Conservation (phyloP, 2,329 filamentous ascomycete genomes). For the Allantophomopsis lycopodina region DNA sequence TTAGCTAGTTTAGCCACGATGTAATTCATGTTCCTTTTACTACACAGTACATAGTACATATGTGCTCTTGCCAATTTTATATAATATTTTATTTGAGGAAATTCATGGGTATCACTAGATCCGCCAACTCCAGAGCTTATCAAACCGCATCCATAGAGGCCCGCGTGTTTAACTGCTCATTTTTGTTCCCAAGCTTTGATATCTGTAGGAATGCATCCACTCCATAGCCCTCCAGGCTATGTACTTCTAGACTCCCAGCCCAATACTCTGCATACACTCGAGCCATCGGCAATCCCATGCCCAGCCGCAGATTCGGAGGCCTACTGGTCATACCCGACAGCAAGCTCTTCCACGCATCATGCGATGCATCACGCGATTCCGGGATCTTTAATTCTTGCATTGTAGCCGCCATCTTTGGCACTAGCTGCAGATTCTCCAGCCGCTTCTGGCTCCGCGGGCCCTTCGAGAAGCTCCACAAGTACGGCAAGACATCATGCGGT, state of each 20-base stretch:
- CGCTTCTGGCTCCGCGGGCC: conserved; percentile 66
- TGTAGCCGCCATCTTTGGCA: conserved; percentile 86
- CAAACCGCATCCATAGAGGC: conserved; percentile 63
- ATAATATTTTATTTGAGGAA: too few relatives aligned
- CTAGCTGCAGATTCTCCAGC: conserved; percentile 72
- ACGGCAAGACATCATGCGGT: conserved; percentile 68
- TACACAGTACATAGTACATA: too few relatives aligned
- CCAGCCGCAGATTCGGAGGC: conserved; percentile 74
- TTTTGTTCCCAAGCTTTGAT: conserved; percentile 93
- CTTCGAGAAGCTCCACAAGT: conserved; percentile 95
- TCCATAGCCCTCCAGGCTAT: conserved; percentile 89
- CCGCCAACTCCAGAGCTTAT: neutral
- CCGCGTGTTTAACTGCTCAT: conserved; percentile 75
- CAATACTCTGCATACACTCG: conserved; percentile 96
- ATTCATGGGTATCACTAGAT: neutral
- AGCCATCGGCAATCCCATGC: conserved; percentile 88
- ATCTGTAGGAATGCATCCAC: conserved; percentile 95
- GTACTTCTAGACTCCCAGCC: conserved; percentile 82
- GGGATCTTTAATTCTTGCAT: conserved; percentile 52
- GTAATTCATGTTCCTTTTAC: conserved; percentile 18
- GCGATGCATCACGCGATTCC: conserved; percentile 6
- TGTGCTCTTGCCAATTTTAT: too few relatives aligned
- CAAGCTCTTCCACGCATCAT: conserved; percentile 28
- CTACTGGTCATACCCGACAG: conserved; percentile 69
- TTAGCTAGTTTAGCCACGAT: conserved; percentile 18